Percentiles rank a stretch among this genome's conserved stretches.
Conservation (phyloP, 805 yeast genomes). For the Allodekkera sacchari region DNA sequence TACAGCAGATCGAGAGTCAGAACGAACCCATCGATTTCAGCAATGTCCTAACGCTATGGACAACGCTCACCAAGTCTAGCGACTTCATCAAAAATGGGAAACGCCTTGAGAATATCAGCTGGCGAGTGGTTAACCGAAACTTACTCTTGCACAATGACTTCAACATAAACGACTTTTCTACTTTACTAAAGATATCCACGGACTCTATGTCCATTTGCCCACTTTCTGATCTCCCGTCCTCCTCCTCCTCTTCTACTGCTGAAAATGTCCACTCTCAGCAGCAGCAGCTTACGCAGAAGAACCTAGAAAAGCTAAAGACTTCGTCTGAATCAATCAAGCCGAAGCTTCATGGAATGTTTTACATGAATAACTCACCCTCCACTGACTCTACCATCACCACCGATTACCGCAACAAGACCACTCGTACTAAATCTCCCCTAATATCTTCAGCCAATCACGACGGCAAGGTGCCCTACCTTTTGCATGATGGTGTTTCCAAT, state of each 20-base stretch:
- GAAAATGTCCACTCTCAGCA: constrained; percentile 2
- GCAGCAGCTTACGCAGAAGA: constrained; percentile 2
- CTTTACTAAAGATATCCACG: constrained; percentile 22
- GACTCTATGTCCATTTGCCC: too few species aligned
- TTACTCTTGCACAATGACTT: constrained; percentile 17
- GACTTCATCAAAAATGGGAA: constrained; percentile 25
- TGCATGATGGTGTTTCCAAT: too few species aligned
- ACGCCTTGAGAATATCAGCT: constrained; percentile 27
- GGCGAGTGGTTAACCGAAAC: constrained; percentile 28
- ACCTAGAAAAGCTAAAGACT: background rate
- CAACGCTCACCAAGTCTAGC: constrained; percentile 28
- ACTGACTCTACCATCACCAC: too few species aligned
- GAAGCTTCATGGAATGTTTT: constrained; percentile 20
- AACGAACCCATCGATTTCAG: constrained; percentile 25
- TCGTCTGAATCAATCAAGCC: background rate
- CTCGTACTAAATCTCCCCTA: too few species aligned
- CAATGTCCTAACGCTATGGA: constrained; percentile 33
- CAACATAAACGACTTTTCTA: constrained; percentile 19
- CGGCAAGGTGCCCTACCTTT: too few species aligned
- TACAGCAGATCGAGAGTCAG: constrained; percentile 11
- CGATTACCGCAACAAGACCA: too few species aligned
- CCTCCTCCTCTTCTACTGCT: too few species aligned
- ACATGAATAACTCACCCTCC: constrained; percentile 25
- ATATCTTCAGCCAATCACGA: too few species aligned
- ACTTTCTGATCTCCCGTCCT: too few species aligned